Conservation (phyloP, 495 filamentous ascomycete genomes). For the Letharia lupina region DNA sequence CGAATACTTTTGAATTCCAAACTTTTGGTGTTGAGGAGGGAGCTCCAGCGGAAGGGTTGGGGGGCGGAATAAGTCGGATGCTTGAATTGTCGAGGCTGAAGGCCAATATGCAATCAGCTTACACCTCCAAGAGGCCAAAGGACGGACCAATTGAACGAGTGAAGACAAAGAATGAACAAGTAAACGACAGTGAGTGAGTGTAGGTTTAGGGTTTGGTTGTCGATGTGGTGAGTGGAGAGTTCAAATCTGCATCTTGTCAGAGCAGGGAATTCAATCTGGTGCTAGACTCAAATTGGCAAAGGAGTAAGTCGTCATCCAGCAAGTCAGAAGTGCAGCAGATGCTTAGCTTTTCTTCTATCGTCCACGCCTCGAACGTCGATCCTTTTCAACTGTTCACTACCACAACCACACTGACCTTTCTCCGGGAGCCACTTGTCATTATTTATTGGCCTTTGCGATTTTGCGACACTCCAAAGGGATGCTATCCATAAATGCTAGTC, state of each 20-base stretch:
- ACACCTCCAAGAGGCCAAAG: constrained; percentile 1
- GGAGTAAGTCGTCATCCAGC: neutral
- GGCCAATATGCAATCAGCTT: constrained; percentile 2
- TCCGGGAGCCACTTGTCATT: too few species aligned
- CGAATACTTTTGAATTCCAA: neutral
- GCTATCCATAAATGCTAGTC: too few species aligned
- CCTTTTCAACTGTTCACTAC: neutral
- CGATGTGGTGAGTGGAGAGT: neutral
- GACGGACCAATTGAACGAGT: constrained; percentile 14
- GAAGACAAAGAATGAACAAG: constrained; percentile 2
- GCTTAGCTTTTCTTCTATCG: neutral
- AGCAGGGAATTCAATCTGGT: neutral
- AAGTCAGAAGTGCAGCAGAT: too few species aligned
- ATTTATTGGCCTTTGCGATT: too few species aligned
- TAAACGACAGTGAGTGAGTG: neutral
- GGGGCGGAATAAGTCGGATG: constrained; percentile 13
- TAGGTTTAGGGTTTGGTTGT: neutral
- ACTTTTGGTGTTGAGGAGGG: neutral
- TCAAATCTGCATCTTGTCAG: neutral
- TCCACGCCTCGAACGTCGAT: neutral
- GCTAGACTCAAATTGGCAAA: neutral
- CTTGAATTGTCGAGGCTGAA: constrained; percentile 1
- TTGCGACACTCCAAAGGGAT: neutral
- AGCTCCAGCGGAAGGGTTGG: neutral
- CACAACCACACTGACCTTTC: neutral